A percentile compares a stretch with the other conserved stretches of the same genome.
Conservation (phyloP, 768 basidiomycete species). For the Flagelloscypha sp. region DNA sequence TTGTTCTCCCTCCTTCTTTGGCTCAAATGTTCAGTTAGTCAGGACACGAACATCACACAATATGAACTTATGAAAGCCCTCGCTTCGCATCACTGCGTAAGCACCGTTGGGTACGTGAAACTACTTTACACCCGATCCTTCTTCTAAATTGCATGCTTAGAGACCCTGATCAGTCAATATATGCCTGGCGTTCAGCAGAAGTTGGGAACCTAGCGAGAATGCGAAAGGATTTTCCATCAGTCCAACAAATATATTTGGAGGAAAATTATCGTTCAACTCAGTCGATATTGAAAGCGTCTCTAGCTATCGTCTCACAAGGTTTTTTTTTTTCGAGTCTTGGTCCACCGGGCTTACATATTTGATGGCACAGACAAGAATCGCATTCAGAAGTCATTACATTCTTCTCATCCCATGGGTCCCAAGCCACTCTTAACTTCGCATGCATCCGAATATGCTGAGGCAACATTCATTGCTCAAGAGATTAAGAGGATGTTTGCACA, state of each 20-base stretch:
- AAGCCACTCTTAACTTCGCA: conserved; percentile 51
- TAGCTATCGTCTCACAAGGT: conserved; percentile 83
- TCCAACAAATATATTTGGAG: conserved; percentile 67
- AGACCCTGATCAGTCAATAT: conserved; percentile 36
- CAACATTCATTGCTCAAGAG: conserved; percentile 63
- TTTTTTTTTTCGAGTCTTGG: conserved; percentile 3
- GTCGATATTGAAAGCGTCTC: conserved; percentile 60
- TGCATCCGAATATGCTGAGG: conserved; percentile 53
- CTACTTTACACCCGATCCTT: conserved; percentile 1
- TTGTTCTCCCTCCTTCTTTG: neutral
- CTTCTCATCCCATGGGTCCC: conserved; percentile 56
- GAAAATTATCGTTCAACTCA: conserved; percentile 83
- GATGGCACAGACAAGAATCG: conserved; percentile 54
- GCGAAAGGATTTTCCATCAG: conserved; percentile 57
- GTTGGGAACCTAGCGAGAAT: conserved; percentile 68
- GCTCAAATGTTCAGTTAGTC: conserved; percentile 25
- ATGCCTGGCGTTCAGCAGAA: conserved; percentile 83
- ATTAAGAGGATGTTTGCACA: conserved; percentile 71
- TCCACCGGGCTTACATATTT: too few relatives aligned
- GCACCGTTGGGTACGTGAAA: conserved; percentile 62
- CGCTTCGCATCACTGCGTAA: conserved; percentile 49
- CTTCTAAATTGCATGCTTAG: neutral
- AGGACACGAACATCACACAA: conserved; percentile 79
- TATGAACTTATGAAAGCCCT: conserved; percentile 73
- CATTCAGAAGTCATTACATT: conserved; percentile 64